A percentile compares a stretch with the other conserved stretches of the same genome.
Evolutionary conservation across 2,329 filamentous ascomycete genomes (phyloP).

Genomic region (Fusarium redolens): DNA sequence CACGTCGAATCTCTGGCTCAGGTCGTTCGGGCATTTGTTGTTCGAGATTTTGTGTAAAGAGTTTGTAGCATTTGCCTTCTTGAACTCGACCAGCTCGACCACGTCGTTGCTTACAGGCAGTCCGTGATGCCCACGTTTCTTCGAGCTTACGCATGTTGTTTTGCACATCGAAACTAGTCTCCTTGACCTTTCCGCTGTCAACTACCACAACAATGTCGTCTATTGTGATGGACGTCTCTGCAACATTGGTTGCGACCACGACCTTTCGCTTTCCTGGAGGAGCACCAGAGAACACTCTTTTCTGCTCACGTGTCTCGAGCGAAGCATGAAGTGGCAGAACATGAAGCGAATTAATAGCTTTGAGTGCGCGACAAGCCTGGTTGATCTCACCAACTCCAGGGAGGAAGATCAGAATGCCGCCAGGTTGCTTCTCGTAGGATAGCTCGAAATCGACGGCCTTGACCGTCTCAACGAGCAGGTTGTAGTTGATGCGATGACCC

Average conservation of each 20-base stretch:
- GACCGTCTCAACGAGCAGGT: conserved; percentile 83
- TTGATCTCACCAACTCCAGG: conserved; percentile 94
- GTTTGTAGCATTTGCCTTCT: conserved; percentile 92
- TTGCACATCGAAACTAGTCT: conserved; percentile 91
- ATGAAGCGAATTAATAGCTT: conserved; percentile 71
- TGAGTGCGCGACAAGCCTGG: conserved; percentile 80
- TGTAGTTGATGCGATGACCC: conserved; percentile 91
- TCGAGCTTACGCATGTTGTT: conserved; percentile 95
- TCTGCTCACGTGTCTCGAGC: conserved; percentile 87
- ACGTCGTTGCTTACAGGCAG: conserved; percentile 92
- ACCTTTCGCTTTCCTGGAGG: conserved; percentile 88
- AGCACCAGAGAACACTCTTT: conserved; percentile 81
- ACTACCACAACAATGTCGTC: conserved; percentile 97
- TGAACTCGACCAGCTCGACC: conserved; percentile 94
- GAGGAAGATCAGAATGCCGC: conserved; percentile 94
- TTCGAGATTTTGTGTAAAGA: conserved; percentile 90
- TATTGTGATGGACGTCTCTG: conserved; percentile 98
- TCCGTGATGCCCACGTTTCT: conserved; percentile 94
- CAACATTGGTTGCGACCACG: conserved; percentile 94
- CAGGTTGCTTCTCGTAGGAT: conserved; percentile 68
- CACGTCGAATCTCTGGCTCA: conserved; percentile 92
- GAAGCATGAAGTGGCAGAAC: conserved; percentile 93
- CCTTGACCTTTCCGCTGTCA: conserved; percentile 94
- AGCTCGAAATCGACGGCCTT: conserved; percentile 84
- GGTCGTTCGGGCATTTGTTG: conserved; percentile 87